Conservation (phyloP, 805 yeast genomes). For the Saccharomycopsis amapae region DNA sequence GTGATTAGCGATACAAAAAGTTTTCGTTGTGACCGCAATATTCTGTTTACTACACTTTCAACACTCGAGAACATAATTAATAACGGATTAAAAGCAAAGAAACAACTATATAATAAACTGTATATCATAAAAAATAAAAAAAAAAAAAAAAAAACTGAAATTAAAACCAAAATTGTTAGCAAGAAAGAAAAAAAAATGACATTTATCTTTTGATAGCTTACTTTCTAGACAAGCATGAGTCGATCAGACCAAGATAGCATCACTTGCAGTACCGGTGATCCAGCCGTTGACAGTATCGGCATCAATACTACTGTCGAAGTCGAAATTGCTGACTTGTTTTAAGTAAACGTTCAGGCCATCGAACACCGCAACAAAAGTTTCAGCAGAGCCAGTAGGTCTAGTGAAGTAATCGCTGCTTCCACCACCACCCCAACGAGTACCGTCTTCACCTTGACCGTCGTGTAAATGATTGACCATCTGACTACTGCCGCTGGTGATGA, state of each 20-base stretch:
- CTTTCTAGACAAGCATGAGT: too few species aligned
- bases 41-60: too few species aligned
- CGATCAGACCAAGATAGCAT: conserved; percentile 2
- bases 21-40: too few species aligned
- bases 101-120: too few species aligned
- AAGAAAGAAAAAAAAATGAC: too few species aligned
- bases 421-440: conserved; percentile 56
- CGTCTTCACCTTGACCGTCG: conserved; percentile 61
- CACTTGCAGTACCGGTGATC: conserved; percentile 28
- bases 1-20: too few species aligned
- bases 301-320: conserved; percentile 48
- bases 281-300: conserved; percentile 52
- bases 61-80: too few species aligned
- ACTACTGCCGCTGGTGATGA: conserved; percentile 67
- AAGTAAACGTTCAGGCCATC: conserved; percentile 48
- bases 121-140: not conserved
- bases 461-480: conserved; percentile 78
- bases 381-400: conserved; percentile 71
- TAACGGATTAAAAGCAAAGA: too few species aligned
- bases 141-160: not conserved
- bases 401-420: conserved; percentile 80
- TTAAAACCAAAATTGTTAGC: too few species aligned
- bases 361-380: conserved; percentile 90
- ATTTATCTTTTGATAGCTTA: too few species aligned
- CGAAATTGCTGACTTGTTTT: conserved; percentile 50